These are phyloP conservation scores for Collariella sp. DNA, from an alignment of 495 filamentous ascomycete genomes.

Conservation along the genomic window DNA sequence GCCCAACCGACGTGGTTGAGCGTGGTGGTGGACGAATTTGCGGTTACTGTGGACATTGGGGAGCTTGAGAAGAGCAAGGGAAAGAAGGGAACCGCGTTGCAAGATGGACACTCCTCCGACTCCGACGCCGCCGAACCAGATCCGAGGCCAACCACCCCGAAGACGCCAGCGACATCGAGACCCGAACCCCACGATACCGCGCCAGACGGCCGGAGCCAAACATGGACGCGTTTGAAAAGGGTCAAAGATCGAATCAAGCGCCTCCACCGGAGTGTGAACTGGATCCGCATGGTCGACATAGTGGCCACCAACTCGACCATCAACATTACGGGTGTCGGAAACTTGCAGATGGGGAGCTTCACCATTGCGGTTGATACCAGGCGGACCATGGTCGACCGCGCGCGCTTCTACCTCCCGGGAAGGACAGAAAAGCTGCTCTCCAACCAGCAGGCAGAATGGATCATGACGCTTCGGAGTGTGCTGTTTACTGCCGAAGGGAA, in stretches of 20 bases:
- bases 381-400: conserved; percentile 81
- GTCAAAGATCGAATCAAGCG: conserved; percentile 78
- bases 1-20: conserved; percentile 96
- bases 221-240: conserved; percentile 66
- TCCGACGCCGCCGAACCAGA: conserved; percentile 21
- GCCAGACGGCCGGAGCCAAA: conserved; percentile 50
- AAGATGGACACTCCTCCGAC: conserved; percentile 18
- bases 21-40: conserved; percentile 73
- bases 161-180: conserved; percentile 18
- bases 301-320: conserved; percentile 72
- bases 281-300: conserved; percentile 84
- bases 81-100: conserved; percentile 15
- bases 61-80: conserved; percentile 44
- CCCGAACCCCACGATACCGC: conserved; percentile 16
- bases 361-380: conserved; percentile 84
- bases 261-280: conserved; percentile 77
- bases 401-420: conserved; percentile 76
- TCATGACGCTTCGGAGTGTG: conserved; percentile 73
- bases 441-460: conserved; percentile 88
- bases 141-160: conserved; percentile 13
- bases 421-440: conserved; percentile 59
- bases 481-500: conserved; percentile 77
- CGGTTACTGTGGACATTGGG: conserved; percentile 70
- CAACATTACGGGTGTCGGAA: conserved; percentile 68
- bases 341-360: conserved; percentile 73